phyloP scores from a whole-genome alignment of 495 filamentous ascomycete genomes.

The Collariella sp. region DNA sequence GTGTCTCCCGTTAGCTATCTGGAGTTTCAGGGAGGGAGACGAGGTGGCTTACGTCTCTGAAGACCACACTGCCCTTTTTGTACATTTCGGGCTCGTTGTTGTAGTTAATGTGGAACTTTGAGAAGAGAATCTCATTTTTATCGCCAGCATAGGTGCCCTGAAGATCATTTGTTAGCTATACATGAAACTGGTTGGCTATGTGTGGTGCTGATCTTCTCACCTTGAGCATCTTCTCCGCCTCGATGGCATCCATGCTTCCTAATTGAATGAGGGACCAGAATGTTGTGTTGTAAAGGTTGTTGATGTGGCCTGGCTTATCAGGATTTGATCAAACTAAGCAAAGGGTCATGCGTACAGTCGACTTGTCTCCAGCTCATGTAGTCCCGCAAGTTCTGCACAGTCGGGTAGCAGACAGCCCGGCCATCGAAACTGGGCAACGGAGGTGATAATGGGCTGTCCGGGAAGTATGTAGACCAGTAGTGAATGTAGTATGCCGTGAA shows the following conservation, averaged over 20 bases:
- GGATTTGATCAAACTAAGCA: neutral
- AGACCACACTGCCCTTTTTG: conserved; percentile 86
- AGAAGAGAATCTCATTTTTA: conserved; percentile 95
- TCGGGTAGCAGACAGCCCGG: conserved; percentile 79
- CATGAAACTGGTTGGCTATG: neutral
- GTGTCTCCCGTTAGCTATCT: conserved; percentile 3
- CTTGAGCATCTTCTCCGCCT: conserved; percentile 71
- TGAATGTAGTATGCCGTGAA: conserved; percentile 90
- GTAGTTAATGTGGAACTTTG: conserved; percentile 85
- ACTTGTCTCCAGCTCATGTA: conserved; percentile 97
- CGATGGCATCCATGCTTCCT: conserved; percentile 62
- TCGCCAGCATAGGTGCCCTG: conserved; percentile 75
- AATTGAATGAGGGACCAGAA: conserved; percentile 82
- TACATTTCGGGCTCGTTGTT: conserved; percentile 90
- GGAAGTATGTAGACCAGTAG: conserved; percentile 71
- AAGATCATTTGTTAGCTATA: conserved; percentile 1
- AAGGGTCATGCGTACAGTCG: conserved; percentile 59
- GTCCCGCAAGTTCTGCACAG: conserved; percentile 67
- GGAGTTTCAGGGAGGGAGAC: neutral
- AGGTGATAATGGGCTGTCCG: conserved; percentile 53
- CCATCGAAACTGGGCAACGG: conserved; percentile 89
- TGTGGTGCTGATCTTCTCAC: conserved; percentile 30
- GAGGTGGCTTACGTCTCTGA: conserved; percentile 57
- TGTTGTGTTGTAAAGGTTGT: conserved; percentile 95
- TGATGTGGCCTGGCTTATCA: conserved; percentile 67